Evolutionary conservation across 31 red algal species (phyloP).

Genomic region (Endocladia muricata): DNA sequence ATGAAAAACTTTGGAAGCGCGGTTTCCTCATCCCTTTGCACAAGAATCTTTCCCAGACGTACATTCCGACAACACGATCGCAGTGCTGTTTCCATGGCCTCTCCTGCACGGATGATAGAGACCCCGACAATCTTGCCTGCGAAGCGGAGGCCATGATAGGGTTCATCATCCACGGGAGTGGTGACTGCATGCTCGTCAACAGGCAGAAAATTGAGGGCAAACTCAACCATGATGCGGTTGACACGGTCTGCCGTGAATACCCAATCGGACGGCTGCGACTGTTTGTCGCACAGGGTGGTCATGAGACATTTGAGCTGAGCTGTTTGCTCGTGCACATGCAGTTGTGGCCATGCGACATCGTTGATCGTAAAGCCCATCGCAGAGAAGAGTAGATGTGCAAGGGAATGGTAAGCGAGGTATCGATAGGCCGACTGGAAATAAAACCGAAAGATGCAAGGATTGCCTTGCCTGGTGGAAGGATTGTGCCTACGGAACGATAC

Average conservation of each 20-base stretch:
- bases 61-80: constrained; percentile 75
- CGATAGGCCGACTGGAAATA: background rate
- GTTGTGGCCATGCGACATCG: constrained; percentile 25
- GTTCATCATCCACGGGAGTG: constrained; percentile 72
- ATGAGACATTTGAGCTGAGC: constrained; percentile 85
- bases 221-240: constrained; percentile 66
- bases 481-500: too few relatives aligned
- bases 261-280: constrained; percentile 80
- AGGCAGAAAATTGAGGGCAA: constrained; percentile 88
- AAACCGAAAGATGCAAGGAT: too few relatives aligned
- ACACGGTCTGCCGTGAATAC: constrained; percentile 92
- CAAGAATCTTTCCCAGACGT: constrained; percentile 88
- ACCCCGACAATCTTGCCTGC: constrained; percentile 85
- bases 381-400: too few relatives aligned
- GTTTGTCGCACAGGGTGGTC: constrained; percentile 77
- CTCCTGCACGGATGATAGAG: constrained; percentile 88
- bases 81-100: constrained; percentile 90
- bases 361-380: constrained; percentile 36
- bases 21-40: constrained; percentile 81
- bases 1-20: constrained; percentile 60
- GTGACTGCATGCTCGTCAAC: constrained; percentile 48
- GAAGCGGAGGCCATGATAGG: constrained; percentile 61
- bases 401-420: background rate
- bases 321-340: constrained; percentile 82
- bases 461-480: too few relatives aligned